phyloP scores from a whole-genome alignment of 139 green algal genomes.

The Tetraselmis chui region DNA sequence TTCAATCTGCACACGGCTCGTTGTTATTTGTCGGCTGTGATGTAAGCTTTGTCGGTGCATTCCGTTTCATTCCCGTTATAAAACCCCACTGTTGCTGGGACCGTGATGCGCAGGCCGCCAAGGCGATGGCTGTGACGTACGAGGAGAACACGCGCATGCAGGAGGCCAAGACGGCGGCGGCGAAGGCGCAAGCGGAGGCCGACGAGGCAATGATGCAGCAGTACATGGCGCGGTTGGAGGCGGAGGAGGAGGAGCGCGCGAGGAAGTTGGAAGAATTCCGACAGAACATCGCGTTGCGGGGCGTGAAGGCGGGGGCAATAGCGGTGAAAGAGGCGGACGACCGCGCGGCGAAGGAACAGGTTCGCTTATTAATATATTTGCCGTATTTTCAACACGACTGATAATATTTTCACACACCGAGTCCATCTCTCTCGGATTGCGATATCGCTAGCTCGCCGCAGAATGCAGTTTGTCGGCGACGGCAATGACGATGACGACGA shows the following conservation, averaged over 20 bases:
- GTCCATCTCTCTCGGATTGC: no score
- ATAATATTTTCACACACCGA: no score
- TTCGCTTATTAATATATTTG: no score
- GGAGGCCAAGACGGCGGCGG: neutral
- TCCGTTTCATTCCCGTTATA: no score
- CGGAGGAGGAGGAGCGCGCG: neutral
- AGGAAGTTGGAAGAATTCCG: neutral
- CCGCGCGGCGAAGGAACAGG: neutral
- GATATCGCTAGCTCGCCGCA: no score
- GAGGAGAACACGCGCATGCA: neutral
- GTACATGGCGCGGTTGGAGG: slow-evolving; percentile 1
- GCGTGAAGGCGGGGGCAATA: neutral
- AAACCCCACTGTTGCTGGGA: no score
- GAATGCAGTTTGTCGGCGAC: no score
- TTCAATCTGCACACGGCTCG: no score
- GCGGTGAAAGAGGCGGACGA: neutral
- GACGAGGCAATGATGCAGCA: neutral
- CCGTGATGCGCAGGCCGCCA: neutral
- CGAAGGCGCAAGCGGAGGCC: neutral
- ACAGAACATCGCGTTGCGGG: neutral
- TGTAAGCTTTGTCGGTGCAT: no score
- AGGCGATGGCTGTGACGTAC: neutral
- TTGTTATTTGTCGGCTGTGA: no score
- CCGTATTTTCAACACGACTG: no score
- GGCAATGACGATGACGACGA: no score